Percentiles rank a stretch among this genome's conserved stretches.
Evolutionary conservation across 2,329 filamentous ascomycete species (phyloP).

Genomic region (Blumeria graminis): DNA sequence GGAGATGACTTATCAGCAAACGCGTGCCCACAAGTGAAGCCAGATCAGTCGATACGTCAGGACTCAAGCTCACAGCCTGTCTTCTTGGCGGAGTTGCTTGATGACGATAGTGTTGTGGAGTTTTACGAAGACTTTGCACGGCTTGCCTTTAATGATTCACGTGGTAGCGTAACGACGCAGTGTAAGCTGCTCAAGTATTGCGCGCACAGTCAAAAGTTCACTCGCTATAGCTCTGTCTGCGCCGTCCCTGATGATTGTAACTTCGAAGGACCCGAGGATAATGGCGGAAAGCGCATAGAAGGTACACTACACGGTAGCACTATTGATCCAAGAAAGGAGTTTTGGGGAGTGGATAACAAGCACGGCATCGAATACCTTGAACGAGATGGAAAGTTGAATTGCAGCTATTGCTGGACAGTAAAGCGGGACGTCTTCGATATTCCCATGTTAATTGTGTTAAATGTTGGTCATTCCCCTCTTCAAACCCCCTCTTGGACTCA

Average conservation of each 20-base stretch:
- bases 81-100: conserved; percentile 76
- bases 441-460: conserved; percentile 94
- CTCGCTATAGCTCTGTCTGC: background rate
- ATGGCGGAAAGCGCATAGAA: conserved; percentile 23
- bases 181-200: conserved; percentile 82
- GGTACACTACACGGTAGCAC: conserved; percentile 36
- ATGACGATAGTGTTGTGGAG: conserved; percentile 77
- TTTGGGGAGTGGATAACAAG: conserved; percentile 18
- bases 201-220: conserved; percentile 18
- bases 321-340: background rate
- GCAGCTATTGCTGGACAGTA: conserved; percentile 90
- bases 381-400: conserved; percentile 77
- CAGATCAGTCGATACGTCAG: conserved; percentile 25
- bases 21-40: conserved; percentile 16
- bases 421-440: conserved; percentile 96
- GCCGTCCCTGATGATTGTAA: conserved; percentile 4
- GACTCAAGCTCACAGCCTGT: conserved; percentile 39
- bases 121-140: conserved; percentile 93
- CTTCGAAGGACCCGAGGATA: conserved; percentile 6
- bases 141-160: conserved; percentile 74
- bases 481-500: background rate
- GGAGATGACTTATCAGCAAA: conserved; percentile 20
- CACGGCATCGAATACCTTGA: conserved; percentile 63
- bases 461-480: conserved; percentile 37
- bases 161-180: conserved; percentile 59